Evolutionary conservation across 2,329 filamentous ascomycete genomes (phyloP).

Genomic region (Penicillium sp.): DNA sequence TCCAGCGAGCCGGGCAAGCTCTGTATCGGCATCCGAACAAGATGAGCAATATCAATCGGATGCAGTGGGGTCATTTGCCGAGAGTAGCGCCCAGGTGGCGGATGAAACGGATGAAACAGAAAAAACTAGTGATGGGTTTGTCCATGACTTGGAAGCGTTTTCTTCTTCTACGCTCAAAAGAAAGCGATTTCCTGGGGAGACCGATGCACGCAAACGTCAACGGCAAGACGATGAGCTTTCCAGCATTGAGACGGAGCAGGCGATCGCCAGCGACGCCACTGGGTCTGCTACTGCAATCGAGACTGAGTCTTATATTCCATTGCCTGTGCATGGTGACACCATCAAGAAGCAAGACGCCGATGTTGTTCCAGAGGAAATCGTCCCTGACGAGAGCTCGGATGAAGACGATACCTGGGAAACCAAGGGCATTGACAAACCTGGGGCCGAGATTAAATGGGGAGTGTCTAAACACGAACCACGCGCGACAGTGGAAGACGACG

Average conservation of each 20-base stretch:
- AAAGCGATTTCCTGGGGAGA: conserved; percentile 70
- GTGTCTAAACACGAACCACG: conserved; percentile 61
- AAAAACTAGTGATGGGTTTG: conserved; percentile 10
- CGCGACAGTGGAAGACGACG: conserved; percentile 67
- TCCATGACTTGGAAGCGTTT: conserved; percentile 49
- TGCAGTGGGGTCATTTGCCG: conserved; percentile 19
- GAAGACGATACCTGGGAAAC: conserved; percentile 31
- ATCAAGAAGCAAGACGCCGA: not conserved
- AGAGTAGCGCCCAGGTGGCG: conserved; percentile 6
- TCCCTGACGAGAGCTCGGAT: conserved; percentile 6
- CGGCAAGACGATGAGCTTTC: conserved; percentile 84
- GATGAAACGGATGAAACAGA: conserved; percentile 24
- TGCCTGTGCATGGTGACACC: not conserved
- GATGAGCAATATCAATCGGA: conserved; percentile 41
- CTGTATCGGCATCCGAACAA: conserved; percentile 52
- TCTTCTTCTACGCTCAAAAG: conserved; percentile 62
- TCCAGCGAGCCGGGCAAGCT: conserved; percentile 69
- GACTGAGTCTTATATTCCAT: not conserved
- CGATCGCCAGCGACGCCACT: conserved; percentile 46
- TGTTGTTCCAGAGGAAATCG: not conserved
- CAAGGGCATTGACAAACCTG: conserved; percentile 33
- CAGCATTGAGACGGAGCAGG: conserved; percentile 57
- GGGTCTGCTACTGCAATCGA: not conserved
- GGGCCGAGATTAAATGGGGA: conserved; percentile 59
- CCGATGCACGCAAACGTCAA: conserved; percentile 72